These are phyloP conservation scores for Kazachstania sp. DNA, from an alignment of 1,139 yeast species.

Conservation along the genomic window DNA sequence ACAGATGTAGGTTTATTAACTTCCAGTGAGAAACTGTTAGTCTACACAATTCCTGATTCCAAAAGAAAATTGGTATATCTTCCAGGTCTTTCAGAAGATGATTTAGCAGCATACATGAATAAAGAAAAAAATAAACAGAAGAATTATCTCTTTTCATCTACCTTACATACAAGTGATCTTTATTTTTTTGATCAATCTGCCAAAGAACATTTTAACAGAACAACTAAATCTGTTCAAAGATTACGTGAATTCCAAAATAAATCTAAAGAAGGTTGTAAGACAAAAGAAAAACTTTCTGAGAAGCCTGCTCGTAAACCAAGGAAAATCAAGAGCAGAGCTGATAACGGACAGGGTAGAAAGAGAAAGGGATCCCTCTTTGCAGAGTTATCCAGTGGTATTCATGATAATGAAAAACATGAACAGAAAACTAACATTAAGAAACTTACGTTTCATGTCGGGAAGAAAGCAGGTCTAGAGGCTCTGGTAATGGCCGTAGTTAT, in stretches of 20 bases:
- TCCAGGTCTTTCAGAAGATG: slow-evolving; percentile 19
- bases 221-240: slow-evolving; percentile 27
- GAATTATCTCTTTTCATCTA: slow-evolving; percentile 17
- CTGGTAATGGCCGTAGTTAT: slow-evolving; percentile 27
- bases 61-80: slow-evolving; percentile 19
- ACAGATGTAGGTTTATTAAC: slow-evolving; percentile 27
- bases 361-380: slow-evolving; percentile 4
- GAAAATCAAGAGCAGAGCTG: not conserved
- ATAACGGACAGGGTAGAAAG: not conserved
- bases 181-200: slow-evolving; percentile 30
- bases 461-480: slow-evolving; percentile 23
- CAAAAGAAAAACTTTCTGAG: not conserved
- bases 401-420: not conserved
- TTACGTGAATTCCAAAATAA: slow-evolving; percentile 25
- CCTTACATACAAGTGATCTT: slow-evolving; percentile 27
- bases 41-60: slow-evolving; percentile 15
- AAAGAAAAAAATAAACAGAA: slow-evolving; percentile 24
- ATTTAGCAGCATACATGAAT: slow-evolving; percentile 15
- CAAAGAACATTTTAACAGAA: slow-evolving; percentile 25
- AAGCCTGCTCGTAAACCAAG: slow-evolving; percentile 2
- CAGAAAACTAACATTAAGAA: not conserved
- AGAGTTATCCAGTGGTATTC: slow-evolving; percentile 1
- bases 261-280: not conserved
- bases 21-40: slow-evolving; percentile 17
- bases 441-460: slow-evolving; percentile 9